A percentile compares a stretch with the other conserved stretches of the same genome.
Conservation (phyloP, 768 basidiomycete genomes). For the Rossbeevera mucosa region DNA sequence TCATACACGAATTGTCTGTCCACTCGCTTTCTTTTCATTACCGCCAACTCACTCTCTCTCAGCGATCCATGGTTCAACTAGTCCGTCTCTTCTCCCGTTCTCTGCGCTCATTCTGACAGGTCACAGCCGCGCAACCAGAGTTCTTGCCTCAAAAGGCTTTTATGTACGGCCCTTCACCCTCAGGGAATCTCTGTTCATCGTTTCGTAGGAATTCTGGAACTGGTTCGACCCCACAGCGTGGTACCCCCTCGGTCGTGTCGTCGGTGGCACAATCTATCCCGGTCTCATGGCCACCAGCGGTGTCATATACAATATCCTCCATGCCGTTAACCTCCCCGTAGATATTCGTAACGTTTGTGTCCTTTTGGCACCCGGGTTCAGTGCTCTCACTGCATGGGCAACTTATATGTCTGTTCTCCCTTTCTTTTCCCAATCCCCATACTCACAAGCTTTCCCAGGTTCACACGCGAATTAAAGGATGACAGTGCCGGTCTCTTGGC, state of each 20-base stretch:
- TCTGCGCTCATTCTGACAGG: background rate
- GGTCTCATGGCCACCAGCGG: conserved; percentile 98
- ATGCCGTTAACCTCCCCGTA: conserved; percentile 86
- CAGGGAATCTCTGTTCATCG: conserved; percentile 7
- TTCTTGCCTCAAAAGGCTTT: conserved; percentile 90
- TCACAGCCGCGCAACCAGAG: conserved; percentile 82
- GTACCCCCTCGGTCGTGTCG: conserved; percentile 98
- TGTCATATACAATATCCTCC: conserved; percentile 90
- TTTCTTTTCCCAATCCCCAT: no score
- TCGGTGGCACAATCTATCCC: conserved; percentile 97
- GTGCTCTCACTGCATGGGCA: conserved; percentile 93
- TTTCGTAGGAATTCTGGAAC: conserved; percentile 93
- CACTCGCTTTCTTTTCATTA: background rate
- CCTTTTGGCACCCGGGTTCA: conserved; percentile 93
- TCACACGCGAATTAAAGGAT: conserved; percentile 95
- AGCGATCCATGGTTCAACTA: conserved; percentile 99
- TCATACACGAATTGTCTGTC: conserved; percentile 97
- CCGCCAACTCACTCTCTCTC: no score
- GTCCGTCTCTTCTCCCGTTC: conserved; percentile 45
- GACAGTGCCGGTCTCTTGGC: conserved; percentile 94
- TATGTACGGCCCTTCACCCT: conserved; percentile 57
- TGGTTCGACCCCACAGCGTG: conserved; percentile 99
- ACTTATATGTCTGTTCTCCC: no score
- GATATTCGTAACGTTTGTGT: conserved; percentile 98
- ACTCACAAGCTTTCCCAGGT: conserved; percentile 59